Conservation (phyloP, 495 filamentous ascomycete species). For the Hamigera avellanea region DNA sequence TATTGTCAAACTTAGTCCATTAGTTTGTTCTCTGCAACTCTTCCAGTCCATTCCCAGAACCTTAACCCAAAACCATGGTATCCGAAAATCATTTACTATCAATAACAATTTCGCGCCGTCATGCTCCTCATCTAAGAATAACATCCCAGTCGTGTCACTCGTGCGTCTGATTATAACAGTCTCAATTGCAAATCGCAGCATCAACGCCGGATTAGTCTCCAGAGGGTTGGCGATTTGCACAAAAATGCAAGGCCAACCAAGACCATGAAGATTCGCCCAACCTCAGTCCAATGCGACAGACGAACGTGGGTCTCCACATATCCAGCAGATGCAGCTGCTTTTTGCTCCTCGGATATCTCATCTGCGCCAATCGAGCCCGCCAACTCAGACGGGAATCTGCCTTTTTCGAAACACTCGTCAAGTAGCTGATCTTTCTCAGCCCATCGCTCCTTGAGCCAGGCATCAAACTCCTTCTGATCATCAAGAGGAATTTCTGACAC, state of each 20-base stretch:
- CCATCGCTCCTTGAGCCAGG: conserved; percentile 50
- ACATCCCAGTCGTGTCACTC: not conserved
- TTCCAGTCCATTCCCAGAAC: too few species aligned
- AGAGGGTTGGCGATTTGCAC: conserved; percentile 17
- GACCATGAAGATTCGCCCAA: conserved; percentile 45
- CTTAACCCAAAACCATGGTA: too few species aligned
- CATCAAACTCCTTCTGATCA: conserved; percentile 42
- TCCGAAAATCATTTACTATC: conserved; percentile 6
- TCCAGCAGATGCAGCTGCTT: conserved; percentile 26
- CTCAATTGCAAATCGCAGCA: conserved; percentile 11
- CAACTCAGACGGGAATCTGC: conserved; percentile 49
- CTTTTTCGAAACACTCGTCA: conserved; percentile 44
- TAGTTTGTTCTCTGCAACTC: too few species aligned
- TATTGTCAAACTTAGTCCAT: too few species aligned
- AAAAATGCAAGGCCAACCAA: conserved; percentile 20
- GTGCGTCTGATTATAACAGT: not conserved
- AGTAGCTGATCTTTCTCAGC: conserved; percentile 51
- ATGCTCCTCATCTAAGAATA: not conserved
- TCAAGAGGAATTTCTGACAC: conserved; percentile 48
- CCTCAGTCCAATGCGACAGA: conserved; percentile 39
- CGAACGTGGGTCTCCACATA: conserved; percentile 50
- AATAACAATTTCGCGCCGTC: too few species aligned
- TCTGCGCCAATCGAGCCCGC: conserved; percentile 31
- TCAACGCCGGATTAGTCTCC: conserved; percentile 3
- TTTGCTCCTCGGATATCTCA: conserved; percentile 20